Base-by-base conservation (phyloP, 352 stramenopile genomes). In the Pythium biforme region DNA sequence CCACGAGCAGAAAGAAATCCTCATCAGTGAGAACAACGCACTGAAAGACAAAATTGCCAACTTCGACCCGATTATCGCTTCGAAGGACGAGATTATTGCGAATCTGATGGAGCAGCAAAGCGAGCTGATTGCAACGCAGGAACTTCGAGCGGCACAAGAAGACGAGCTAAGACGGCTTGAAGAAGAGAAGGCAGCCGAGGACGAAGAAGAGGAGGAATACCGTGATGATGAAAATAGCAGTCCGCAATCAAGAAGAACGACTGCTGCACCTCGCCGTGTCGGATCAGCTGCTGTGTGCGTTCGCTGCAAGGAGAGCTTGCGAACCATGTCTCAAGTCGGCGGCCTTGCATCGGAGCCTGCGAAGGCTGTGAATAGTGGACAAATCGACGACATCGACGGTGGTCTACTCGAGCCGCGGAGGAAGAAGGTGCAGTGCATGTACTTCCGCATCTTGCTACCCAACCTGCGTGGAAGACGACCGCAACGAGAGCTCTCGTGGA, bases 401-500 rank as follows among this genome's bases (percentile, higher is more conserved):
- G 54, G 23, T 20, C 19, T 54, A 0, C 12, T 54, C n/a, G 59
- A 72, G 15, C 25, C 60, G 4, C 71, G 72, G 27, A 81, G 78
- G 45, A 79, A 70, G 22, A 77, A 79, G 0, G 69, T 93, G 10
- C 83, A 94, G 50, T 98, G 93, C 57, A 76, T 97, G 26, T 86
- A 86, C 41, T 98, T 94, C 55, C 86, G 93, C 12, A 94, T 98
- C 29, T 43, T 98, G 9, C 59, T 98, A 55, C 93, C 93, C 0
- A 97, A 97, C 64, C 66, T 98, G 4, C 76, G 86, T 22, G 90
- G 87, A 3, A 74, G 86, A 26, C 71, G 88, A 4, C 93, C 93
- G 0, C 77, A 94, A 46, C 70, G 90, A 0, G 80, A 92, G 6
- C 63, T 86, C 1, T 57, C 72, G 1, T 98, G 93, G 93, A 91